Evolutionary conservation across 805 yeast species (phyloP).

Genomic region (Tetrapisispora taiwanensis): DNA sequence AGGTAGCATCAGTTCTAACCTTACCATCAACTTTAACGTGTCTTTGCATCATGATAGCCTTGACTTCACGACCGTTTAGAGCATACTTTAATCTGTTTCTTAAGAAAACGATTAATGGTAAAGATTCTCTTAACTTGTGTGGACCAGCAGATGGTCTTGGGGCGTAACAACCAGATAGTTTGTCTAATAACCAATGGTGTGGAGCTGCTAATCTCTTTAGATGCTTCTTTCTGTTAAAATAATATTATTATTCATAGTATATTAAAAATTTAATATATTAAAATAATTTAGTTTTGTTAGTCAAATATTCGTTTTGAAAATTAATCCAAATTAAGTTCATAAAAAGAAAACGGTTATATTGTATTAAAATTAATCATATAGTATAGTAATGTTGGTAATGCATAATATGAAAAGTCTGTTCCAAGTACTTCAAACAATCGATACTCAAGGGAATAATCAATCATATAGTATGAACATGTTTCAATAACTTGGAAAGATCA

Average conservation of each 20-base stretch:
- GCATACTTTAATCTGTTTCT: slow-evolving; percentile 99
- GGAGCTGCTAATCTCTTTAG: slow-evolving; percentile 99
- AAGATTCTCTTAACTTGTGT: slow-evolving; percentile 96
- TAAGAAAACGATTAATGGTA: slow-evolving; percentile 91
- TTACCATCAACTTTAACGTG: slow-evolving; percentile 98
- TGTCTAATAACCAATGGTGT: slow-evolving; percentile 99
- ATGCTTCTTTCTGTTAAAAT: slow-evolving; percentile 76
- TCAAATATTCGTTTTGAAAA: neutral
- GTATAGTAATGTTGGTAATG: too few relatives aligned
- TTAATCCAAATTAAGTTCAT: neutral
- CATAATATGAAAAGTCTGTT: too few relatives aligned
- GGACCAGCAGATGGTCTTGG: slow-evolving; percentile 99
- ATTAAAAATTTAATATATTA: neutral
- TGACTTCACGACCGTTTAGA: slow-evolving; percentile 97
- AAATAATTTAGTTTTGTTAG: neutral
- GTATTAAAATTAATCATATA: too few relatives aligned
- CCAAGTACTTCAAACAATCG: too few relatives aligned
- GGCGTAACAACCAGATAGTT: slow-evolving; percentile 97
- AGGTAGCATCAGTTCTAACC: slow-evolving; percentile 97
- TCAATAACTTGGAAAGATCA: too few relatives aligned
- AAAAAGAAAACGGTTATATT: neutral
- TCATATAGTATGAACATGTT: too few relatives aligned
- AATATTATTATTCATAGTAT: neutral
- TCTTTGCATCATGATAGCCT: slow-evolving; percentile 96
- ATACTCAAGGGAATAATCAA: too few relatives aligned